These are phyloP conservation scores for Dianthus caryophyllus DNA, from an alignment of 148 eudicot species.

Conservation along the genomic window DNA sequence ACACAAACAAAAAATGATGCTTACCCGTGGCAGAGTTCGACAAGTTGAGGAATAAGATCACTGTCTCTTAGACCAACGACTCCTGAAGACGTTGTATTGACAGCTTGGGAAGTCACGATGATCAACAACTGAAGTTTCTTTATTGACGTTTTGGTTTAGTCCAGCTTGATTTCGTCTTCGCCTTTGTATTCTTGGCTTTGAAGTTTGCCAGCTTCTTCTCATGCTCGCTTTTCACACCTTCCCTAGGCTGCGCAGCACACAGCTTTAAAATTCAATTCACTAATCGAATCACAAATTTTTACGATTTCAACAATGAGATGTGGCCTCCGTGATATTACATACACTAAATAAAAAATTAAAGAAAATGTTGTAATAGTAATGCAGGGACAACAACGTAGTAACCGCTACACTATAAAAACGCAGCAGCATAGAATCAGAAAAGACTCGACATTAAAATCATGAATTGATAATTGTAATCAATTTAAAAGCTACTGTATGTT, in stretches of 20 bases:
- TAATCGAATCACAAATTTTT: too few species aligned
- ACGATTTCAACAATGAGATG: too few species aligned
- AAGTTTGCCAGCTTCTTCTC: constrained; percentile 77
- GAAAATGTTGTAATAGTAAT: too few species aligned
- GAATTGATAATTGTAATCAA: too few species aligned
- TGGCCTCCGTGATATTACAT: too few species aligned
- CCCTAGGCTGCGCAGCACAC: constrained; percentile 66
- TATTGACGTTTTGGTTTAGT: constrained; percentile 84
- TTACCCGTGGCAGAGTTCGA: constrained; percentile 94
- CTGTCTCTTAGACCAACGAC: constrained; percentile 67
- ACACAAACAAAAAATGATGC: too few species aligned
- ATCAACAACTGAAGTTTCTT: constrained; percentile 77
- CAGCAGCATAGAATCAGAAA: too few species aligned
- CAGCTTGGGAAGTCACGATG: constrained; percentile 90
- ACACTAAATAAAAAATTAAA: too few species aligned
- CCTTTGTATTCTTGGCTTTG: constrained; percentile 84
- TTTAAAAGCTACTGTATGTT: too few species aligned
- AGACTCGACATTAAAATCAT: too few species aligned
- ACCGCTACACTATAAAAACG: too few species aligned
- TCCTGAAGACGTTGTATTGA: constrained; percentile 81
- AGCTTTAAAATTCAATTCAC: background rate
- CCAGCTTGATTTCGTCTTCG: constrained; percentile 71
- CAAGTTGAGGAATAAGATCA: constrained; percentile 88
- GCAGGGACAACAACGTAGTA: too few species aligned
- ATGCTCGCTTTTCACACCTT: constrained; percentile 86